A percentile compares a stretch with the other conserved stretches of the same genome.
phyloP scores from a whole-genome alignment of 2,329 filamentous ascomycete genomes.

The Pleurostoma richardsiae region DNA sequence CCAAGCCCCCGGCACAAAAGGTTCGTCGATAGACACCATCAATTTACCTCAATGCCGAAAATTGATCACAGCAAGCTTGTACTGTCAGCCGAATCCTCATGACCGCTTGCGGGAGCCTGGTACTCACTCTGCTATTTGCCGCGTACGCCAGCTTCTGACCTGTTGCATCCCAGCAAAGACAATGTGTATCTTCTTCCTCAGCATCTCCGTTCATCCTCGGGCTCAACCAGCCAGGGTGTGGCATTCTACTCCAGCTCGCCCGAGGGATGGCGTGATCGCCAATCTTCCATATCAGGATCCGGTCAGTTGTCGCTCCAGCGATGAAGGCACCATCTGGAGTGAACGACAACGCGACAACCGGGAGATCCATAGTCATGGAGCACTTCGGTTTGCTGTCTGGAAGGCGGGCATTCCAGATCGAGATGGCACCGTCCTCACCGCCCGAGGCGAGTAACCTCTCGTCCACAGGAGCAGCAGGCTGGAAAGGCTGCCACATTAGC shows the following conservation, averaged over 20 bases:
- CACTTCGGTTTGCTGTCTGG: constrained; percentile 51
- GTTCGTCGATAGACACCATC: no score
- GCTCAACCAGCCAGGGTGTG: constrained; percentile 54
- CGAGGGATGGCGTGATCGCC: constrained; percentile 53
- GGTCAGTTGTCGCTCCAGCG: constrained; percentile 53
- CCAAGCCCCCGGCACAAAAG: no score
- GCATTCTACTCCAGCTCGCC: constrained; percentile 53
- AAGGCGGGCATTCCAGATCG: constrained; percentile 56
- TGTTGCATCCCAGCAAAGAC: constrained; percentile 56
- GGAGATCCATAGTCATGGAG: constrained; percentile 54
- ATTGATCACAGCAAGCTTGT: constrained; percentile 22
- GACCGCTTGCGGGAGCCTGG: not conserved
- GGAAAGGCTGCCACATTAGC: constrained; percentile 56
- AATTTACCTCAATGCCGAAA: constrained; percentile 13
- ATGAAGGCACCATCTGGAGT: constrained; percentile 60
- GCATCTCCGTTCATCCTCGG: constrained; percentile 46
- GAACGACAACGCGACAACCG: constrained; percentile 55
- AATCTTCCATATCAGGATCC: constrained; percentile 61
- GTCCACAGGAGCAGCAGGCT: constrained; percentile 29
- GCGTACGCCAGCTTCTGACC: constrained; percentile 61
- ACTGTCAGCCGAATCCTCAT: constrained; percentile 8
- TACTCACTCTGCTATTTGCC: constrained; percentile 55
- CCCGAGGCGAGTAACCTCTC: constrained; percentile 58
- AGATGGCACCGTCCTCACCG: constrained; percentile 57
- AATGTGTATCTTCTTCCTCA: constrained; percentile 58